These are phyloP conservation scores for Pyracantha coccinea DNA, from an alignment of 331 rosid species.

Conservation along the genomic window DNA sequence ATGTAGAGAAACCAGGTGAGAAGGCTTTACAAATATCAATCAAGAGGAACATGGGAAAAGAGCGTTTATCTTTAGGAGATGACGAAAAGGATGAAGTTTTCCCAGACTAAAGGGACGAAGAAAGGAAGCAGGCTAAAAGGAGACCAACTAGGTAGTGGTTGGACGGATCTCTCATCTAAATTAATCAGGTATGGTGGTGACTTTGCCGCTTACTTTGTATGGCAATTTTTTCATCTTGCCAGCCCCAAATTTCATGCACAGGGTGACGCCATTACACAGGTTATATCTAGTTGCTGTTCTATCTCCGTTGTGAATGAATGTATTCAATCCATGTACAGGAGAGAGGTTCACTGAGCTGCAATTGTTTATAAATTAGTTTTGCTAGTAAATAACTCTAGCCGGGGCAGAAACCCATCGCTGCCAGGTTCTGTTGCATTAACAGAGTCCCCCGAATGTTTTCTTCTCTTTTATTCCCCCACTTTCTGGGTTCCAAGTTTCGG, in stretches of 20 bases:
- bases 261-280: not conserved
- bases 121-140: not conserved
- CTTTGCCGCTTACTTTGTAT: not conserved
- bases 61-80: constrained; percentile 1
- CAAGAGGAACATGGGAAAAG: not conserved
- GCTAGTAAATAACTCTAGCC: constrained; percentile 8
- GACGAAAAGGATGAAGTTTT: constrained; percentile 10
- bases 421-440: constrained; percentile 10
- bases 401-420: not conserved
- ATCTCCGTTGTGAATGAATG: constrained; percentile 16
- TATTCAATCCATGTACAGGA: constrained; percentile 29
- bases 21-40: not conserved
- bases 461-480: not conserved
- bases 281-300: not conserved
- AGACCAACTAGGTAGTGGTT: not conserved
- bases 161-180: not conserved
- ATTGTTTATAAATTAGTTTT: constrained; percentile 9
- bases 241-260: not conserved
- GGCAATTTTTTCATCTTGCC: constrained; percentile 23
- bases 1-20: not conserved
- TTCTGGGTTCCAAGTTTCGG: not conserved
- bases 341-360: constrained; percentile 1
- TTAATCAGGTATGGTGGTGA: not conserved
- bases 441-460: not conserved
- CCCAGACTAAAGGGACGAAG: constrained; percentile 10